phyloP scores from a whole-genome alignment of 345 rosid genomes.

The Aegle marmelos region DNA sequence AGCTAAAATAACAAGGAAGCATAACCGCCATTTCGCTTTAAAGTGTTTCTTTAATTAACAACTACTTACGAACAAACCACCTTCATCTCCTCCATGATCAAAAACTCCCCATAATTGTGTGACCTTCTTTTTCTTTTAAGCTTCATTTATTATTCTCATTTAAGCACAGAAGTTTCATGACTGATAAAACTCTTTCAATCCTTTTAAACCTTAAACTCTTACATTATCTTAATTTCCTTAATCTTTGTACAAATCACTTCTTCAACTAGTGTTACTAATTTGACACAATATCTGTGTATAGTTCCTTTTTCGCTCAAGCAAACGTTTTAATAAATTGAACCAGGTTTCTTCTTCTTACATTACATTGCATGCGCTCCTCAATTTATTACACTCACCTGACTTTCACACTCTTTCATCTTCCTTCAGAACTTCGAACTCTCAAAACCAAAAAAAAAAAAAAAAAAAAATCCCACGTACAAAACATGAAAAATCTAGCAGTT shows the following conservation, averaged over 20 bases:
- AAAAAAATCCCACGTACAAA: not conserved
- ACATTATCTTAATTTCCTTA: not conserved
- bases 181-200: not conserved
- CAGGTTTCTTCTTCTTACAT: constrained; percentile 1
- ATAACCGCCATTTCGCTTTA: constrained; percentile 23
- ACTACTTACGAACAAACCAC: constrained; percentile 29
- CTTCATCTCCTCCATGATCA: not conserved
- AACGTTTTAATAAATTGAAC: not conserved
- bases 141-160: constrained; percentile 5
- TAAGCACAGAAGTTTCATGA: constrained; percentile 3
- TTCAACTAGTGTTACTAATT: not conserved
- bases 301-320: not conserved
- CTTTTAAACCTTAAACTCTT: not conserved
- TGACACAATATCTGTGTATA: no score
- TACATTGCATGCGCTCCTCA: constrained; percentile 39
- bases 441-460: not conserved
- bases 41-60: constrained; percentile 12
- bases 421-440: not conserved
- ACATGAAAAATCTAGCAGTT: not conserved
- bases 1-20: constrained; percentile 14
- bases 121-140: not conserved
- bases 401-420: constrained; percentile 44
- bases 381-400: constrained; percentile 51
- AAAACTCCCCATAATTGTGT: not conserved
- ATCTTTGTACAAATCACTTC: not conserved